phyloP scores from a whole-genome alignment of 495 filamentous ascomycete species.

The Penicillium malachiteum region DNA sequence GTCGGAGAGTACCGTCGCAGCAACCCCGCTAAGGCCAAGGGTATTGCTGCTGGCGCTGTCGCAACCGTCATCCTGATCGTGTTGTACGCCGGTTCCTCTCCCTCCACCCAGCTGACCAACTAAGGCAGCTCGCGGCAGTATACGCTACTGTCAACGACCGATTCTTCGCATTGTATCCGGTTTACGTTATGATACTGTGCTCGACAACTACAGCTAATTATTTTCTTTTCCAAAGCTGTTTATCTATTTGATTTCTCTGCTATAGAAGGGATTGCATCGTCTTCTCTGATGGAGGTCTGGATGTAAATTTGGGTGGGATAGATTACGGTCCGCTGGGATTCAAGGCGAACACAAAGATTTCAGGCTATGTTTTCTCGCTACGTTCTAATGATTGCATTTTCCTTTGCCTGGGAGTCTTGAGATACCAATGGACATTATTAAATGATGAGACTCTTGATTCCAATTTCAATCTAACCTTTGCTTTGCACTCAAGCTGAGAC shows the following conservation, averaged over 20 bases:
- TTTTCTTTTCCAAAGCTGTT: conserved; percentile 5
- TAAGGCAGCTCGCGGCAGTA: conserved; percentile 8
- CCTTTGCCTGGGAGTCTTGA: conserved; percentile 21
- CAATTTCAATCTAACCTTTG: not conserved
- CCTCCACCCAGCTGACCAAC: conserved; percentile 19
- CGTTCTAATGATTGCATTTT: conserved; percentile 24
- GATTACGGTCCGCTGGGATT: conserved; percentile 15
- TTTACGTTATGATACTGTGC: conserved; percentile 3
- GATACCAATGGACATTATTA: conserved; percentile 18
- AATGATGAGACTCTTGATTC: not conserved
- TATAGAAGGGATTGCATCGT: conserved; percentile 18
- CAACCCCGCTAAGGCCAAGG: conserved; percentile 67
- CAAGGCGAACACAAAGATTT: conserved; percentile 17
- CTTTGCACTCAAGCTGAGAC: not conserved
- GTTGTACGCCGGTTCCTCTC: conserved; percentile 43
- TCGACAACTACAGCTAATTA: conserved; percentile 7
- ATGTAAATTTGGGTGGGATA: conserved; percentile 26
- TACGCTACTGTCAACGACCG: conserved; percentile 1
- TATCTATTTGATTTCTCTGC: conserved; percentile 9
- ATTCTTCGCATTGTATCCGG: not conserved
- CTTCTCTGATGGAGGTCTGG: conserved; percentile 10
- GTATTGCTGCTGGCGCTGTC: conserved; percentile 56
- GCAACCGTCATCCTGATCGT: conserved; percentile 58
- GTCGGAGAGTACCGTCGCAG: conserved; percentile 52
- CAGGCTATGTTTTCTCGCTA: conserved; percentile 12